A percentile compares a stretch with the other conserved stretches of the same genome.
Conservation (phyloP, 2,329 filamentous ascomycete species). For the Lasiodiplodia hormozganensis region DNA sequence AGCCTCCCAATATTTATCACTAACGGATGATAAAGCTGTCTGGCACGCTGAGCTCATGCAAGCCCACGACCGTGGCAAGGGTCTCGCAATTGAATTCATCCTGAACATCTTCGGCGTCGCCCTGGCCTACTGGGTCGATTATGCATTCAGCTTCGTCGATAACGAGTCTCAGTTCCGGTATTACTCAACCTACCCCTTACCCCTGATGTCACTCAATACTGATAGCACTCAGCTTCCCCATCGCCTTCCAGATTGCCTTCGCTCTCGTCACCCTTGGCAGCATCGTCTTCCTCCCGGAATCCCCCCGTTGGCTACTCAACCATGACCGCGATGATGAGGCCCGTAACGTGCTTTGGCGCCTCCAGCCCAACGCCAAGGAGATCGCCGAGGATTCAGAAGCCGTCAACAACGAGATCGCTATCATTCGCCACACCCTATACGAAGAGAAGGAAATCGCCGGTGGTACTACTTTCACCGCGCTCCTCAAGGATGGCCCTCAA, state of each 20-base stretch:
- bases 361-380: constrained; percentile 36
- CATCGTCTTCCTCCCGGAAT: constrained; percentile 62
- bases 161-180: constrained; percentile 39
- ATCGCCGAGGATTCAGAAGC: constrained; percentile 37
- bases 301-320: constrained; percentile 64
- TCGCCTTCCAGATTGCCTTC: constrained; percentile 55
- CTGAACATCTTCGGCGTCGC: constrained; percentile 50
- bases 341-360: constrained; percentile 48
- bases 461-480: constrained; percentile 43
- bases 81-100: constrained; percentile 54
- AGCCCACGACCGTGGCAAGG: constrained; percentile 50
- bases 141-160: constrained; percentile 49
- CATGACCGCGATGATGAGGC: constrained; percentile 61
- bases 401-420: constrained; percentile 39
- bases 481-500: constrained; percentile 53
- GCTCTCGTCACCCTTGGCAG: constrained; percentile 47
- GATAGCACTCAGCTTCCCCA: constrained; percentile 48
- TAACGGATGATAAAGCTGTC: constrained; percentile 48
- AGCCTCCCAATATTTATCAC: neutral
- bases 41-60: constrained; percentile 60
- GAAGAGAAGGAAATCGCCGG: constrained; percentile 50
- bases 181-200: neutral
- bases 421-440: constrained; percentile 50
- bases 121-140: constrained; percentile 51
- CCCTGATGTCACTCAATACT: constrained; percentile 47